These are phyloP conservation scores for Leccinum subtestaceum DNA, from an alignment of 768 basidiomycete species.

Conservation along the genomic window DNA sequence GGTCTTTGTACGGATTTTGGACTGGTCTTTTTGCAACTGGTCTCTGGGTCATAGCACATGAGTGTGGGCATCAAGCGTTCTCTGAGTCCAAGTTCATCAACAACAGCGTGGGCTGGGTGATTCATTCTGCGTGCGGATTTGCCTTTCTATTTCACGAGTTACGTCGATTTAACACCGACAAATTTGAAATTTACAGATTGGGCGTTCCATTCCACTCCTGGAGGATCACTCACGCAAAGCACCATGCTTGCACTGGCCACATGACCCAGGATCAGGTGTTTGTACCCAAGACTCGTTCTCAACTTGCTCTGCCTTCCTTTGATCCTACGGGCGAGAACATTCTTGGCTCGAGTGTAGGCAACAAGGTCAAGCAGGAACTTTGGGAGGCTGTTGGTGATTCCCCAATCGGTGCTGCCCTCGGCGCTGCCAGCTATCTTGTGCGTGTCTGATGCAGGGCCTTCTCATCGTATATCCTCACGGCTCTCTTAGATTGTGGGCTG, in stretches of 20 bases:
- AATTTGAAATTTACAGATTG: slow-evolving; percentile 47
- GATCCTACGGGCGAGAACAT: slow-evolving; percentile 66
- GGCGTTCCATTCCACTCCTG: slow-evolving; percentile 97
- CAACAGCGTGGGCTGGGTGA: slow-evolving; percentile 87
- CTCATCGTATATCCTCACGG: neutral
- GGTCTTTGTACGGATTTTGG: slow-evolving; percentile 80
- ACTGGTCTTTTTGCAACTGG: slow-evolving; percentile 88
- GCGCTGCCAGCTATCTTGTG: slow-evolving; percentile 59
- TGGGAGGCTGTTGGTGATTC: slow-evolving; percentile 90
- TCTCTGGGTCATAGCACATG: slow-evolving; percentile 92
- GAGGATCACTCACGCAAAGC: slow-evolving; percentile 91
- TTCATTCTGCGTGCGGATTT: slow-evolving; percentile 77
- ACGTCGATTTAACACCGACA: slow-evolving; percentile 20
- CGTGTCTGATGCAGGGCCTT: slow-evolving; percentile 15
- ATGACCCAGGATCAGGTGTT: slow-evolving; percentile 96
- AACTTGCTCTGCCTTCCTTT: slow-evolving; percentile 61
- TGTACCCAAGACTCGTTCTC: slow-evolving; percentile 84
- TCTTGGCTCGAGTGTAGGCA: slow-evolving; percentile 59
- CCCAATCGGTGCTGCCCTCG: slow-evolving; percentile 65
- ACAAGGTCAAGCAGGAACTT: slow-evolving; percentile 68
- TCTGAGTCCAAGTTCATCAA: slow-evolving; percentile 90
- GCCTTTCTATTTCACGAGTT: slow-evolving; percentile 7
- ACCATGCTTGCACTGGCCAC: slow-evolving; percentile 93
- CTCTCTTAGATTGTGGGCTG: slow-evolving; percentile 67
- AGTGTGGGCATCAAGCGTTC: slow-evolving; percentile 96